Evolutionary conservation across 2,329 filamentous ascomycete genomes (phyloP), one percentile per base, ranked within the genome.

Genomic region (Neopestalotiopsis sp.): DNA sequence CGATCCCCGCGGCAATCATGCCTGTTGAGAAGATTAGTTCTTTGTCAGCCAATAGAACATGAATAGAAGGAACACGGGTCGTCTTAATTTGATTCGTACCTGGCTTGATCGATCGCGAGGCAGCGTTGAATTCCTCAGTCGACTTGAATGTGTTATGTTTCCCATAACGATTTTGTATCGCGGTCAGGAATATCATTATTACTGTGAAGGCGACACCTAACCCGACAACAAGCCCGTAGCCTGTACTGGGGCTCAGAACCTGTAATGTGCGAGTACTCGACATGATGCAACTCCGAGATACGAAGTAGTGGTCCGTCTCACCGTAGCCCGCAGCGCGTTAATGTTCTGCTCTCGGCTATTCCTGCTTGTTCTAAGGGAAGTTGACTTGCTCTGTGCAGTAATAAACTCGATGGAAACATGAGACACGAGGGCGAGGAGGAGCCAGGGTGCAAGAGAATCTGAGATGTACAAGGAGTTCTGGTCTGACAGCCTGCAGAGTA

Each of bases 141-240:
- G 79, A 5, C 81, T 83, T 5, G 81, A 82, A 73, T 82, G 79
- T 28, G 71, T 67, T 4, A 77, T 73, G 68, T 79, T 82, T 13
- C 79, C 56, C 56, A 30, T 58, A 58, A 2, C 56, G 56, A 58
- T 58, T 58, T 6, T 58, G 56, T 24, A 58, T 30, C n/a, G 28
- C 13, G 28, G 56, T 58, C n/a, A 58, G 28, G 20, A 58, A 20
- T 5, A 58, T 76, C 82, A 84, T 84, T 61, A 82, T 73, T 5
- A 81, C 61, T 1, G 82, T 79, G 69, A 84, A 84, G 69, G 83
- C 76, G 30, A 76, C 81, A 3, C 84, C 84, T 64, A 86, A 84
- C 28, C 85, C 85, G n/a, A 85, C 81, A 14, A 87, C 81, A 69
- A 81, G 82, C 71, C 84, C 84, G 77, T 86, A 86, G 56, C 85